These are phyloP conservation scores for Zymoseptoria pseudotritici DNA, from an alignment of 2,329 filamentous ascomycete genomes.

Conservation along the genomic window DNA sequence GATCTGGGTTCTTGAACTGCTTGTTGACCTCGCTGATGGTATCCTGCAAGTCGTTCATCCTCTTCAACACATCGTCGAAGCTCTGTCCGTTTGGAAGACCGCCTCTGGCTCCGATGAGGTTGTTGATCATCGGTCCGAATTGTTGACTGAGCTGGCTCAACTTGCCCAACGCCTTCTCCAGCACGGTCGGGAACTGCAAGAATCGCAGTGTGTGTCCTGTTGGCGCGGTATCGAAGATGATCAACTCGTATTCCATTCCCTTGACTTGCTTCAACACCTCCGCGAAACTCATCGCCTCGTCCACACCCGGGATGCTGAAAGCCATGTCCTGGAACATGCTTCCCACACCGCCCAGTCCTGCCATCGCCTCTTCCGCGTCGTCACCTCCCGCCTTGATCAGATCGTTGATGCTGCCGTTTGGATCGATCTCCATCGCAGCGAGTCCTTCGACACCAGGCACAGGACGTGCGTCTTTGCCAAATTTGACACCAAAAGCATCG, in stretches of 20 bases:
- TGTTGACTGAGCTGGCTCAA: slow-evolving; percentile 87
- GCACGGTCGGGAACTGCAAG: slow-evolving; percentile 93
- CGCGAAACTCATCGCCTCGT: slow-evolving; percentile 99
- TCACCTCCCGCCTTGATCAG: slow-evolving; percentile 74
- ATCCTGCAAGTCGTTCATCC: slow-evolving; percentile 86
- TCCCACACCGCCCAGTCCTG: slow-evolving; percentile 63
- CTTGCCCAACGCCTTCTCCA: slow-evolving; percentile 98
- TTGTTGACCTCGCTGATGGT: slow-evolving; percentile 94
- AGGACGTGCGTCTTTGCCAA: slow-evolving; percentile 93
- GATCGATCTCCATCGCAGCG: slow-evolving; percentile 98
- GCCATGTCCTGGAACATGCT: slow-evolving; percentile 99
- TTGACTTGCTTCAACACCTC: slow-evolving; percentile 99
- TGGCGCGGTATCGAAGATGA: slow-evolving; percentile 97
- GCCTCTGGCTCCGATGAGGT: slow-evolving; percentile 72
- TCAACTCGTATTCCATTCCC: slow-evolving; percentile 95
- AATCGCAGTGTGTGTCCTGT: slow-evolving; percentile 98
- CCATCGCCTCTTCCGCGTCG: slow-evolving; percentile 61
- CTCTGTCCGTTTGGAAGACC: slow-evolving; percentile 86
- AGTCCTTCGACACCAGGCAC: slow-evolving; percentile 89
- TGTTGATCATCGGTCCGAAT: slow-evolving; percentile 92
- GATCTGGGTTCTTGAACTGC: slow-evolving; percentile 93
- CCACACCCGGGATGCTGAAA: slow-evolving; percentile 94
- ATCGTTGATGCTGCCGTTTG: slow-evolving; percentile 95
- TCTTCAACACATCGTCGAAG: slow-evolving; percentile 83
- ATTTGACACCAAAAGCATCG: slow-evolving; percentile 97